phyloP scores from a whole-genome alignment of 2,329 filamentous ascomycete genomes.

The Fusarium torreyae region DNA sequence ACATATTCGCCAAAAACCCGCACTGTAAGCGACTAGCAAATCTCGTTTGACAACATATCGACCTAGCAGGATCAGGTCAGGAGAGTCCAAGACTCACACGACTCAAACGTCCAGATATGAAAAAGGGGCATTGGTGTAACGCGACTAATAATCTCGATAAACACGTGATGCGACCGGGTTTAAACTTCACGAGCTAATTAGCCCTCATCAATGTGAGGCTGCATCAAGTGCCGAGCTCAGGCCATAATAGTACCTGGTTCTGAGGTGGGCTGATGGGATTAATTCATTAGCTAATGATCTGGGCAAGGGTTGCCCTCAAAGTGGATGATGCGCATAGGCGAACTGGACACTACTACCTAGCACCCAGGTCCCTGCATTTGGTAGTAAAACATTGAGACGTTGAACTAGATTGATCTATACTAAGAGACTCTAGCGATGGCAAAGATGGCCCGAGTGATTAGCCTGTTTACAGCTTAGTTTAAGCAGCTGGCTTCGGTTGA shows the following conservation, averaged over 20 bases:
- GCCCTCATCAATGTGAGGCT: not conserved
- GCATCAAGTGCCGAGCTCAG: not conserved
- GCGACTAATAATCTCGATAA: too few species aligned
- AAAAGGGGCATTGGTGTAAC: too few species aligned
- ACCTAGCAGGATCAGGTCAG: too few species aligned
- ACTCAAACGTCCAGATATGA: too few species aligned
- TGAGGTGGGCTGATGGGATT: not conserved
- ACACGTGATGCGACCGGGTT: not conserved
- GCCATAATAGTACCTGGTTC: not conserved
- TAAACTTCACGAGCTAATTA: not conserved
- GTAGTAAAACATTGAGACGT: not conserved
- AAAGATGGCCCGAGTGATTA: too few species aligned
- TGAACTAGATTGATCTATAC: not conserved
- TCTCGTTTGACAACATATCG: too few species aligned
- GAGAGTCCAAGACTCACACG: too few species aligned
- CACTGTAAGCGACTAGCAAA: too few species aligned
- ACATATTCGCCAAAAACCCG: too few species aligned
- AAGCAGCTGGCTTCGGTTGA: constrained; percentile 10
- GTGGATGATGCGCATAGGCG: not conserved
- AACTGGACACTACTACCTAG: not conserved
- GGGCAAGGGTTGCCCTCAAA: not conserved
- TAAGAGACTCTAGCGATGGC: too few species aligned
- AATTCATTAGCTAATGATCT: not conserved
- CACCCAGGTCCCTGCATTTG: not conserved
- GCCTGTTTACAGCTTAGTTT: not conserved